These are phyloP conservation scores for Pseudogymnoascus sp. DNA, from an alignment of 2,329 filamentous ascomycete species.

Conservation along the genomic window DNA sequence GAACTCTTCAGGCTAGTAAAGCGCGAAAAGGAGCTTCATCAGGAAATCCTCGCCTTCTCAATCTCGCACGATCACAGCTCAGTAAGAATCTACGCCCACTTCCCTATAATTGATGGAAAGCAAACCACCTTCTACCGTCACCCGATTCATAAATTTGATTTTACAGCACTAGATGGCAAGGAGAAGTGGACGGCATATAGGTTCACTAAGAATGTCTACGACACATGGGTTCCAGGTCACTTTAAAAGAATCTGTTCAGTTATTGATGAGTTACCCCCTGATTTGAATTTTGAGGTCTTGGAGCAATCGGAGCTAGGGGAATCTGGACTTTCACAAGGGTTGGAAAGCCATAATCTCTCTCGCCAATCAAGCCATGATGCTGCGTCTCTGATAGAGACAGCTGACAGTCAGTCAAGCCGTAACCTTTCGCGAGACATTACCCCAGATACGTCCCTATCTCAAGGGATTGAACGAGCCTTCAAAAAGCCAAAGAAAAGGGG, in stretches of 20 bases:
- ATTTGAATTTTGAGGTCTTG: conserved; percentile 16
- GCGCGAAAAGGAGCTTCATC: conserved; percentile 30
- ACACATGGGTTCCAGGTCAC: conserved; percentile 25
- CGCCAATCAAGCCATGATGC: not conserved
- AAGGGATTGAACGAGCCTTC: conserved; percentile 11
- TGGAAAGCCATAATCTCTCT: conserved; percentile 15
- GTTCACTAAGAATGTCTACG: conserved; percentile 25
- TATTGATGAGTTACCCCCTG: conserved; percentile 24
- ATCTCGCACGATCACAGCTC: conserved; percentile 13
- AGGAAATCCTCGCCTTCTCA: conserved; percentile 37
- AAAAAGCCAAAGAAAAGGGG: conserved; percentile 16
- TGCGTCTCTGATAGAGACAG: conserved; percentile 12
- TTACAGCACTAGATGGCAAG: conserved; percentile 20
- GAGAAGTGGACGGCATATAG: conserved; percentile 22
- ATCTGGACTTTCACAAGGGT: conserved; percentile 15
- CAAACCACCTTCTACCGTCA: conserved; percentile 23
- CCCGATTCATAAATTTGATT: conserved; percentile 21
- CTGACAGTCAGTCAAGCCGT: conserved; percentile 16
- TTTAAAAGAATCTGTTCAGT: conserved; percentile 22
- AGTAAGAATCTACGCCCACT: conserved; percentile 28
- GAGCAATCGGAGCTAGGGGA: conserved; percentile 12
- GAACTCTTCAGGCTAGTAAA: conserved; percentile 23
- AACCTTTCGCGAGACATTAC: conserved; percentile 17
- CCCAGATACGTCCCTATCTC: conserved; percentile 14
- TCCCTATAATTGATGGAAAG: conserved; percentile 18